These are phyloP conservation scores for Ophiostoma quercus DNA, from an alignment of 2,329 filamentous ascomycete species.

Conservation along the genomic window DNA sequence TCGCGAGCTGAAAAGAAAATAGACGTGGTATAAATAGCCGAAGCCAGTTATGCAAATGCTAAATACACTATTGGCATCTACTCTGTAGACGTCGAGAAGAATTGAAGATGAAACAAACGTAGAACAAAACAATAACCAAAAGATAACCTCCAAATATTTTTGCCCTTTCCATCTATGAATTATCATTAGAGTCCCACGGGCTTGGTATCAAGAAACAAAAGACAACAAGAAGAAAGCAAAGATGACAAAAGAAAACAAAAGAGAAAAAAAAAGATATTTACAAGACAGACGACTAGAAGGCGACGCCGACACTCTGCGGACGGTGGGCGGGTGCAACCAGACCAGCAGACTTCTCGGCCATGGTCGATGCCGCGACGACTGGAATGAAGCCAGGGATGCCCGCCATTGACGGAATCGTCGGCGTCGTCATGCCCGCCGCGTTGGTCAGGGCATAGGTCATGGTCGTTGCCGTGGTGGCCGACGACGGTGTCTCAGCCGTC, in stretches of 20 bases:
- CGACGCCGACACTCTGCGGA: conserved; percentile 44
- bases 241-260: background rate
- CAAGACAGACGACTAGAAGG: conserved; percentile 35
- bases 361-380: conserved; percentile 9
- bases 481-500: conserved; percentile 38
- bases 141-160: background rate
- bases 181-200: conserved; percentile 13
- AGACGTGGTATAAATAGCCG: background rate
- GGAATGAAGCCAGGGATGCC: conserved; percentile 3
- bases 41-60: background rate
- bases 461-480: conserved; percentile 29
- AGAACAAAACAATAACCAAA: background rate
- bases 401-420: conserved; percentile 11
- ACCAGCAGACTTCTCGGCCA: conserved; percentile 15
- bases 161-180: background rate
- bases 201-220: conserved; percentile 21
- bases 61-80: background rate
- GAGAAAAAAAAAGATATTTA: background rate
- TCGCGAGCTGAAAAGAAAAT: background rate
- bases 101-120: background rate
- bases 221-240: background rate
- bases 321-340: conserved; percentile 25
- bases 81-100: background rate
- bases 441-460: background rate
- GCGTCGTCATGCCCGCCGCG: conserved; percentile 18